phyloP scores from a whole-genome alignment of 2,329 filamentous ascomycete species.

The Colletotrichum destructivum region DNA sequence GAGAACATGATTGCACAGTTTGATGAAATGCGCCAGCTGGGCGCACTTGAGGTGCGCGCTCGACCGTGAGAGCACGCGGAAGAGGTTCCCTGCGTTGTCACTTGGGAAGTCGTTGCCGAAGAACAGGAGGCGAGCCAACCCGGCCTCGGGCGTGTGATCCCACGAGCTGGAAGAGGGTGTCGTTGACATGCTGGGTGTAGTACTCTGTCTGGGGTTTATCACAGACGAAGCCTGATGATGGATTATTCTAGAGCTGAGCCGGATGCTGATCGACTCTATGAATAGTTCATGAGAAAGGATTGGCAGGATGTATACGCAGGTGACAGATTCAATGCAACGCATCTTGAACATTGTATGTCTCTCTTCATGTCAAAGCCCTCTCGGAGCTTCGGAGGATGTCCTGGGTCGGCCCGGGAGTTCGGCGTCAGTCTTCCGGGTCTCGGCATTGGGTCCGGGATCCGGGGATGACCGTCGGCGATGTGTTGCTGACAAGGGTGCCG shows the following conservation, averaged over 20 bases:
- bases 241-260: neutral
- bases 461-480: neutral
- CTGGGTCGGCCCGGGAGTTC: neutral
- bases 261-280: neutral
- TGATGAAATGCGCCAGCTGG: neutral
- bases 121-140: neutral
- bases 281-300: neutral
- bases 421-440: neutral
- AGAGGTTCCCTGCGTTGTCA: conserved; percentile 1
- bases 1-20: neutral
- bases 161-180: conserved; percentile 1
- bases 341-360: neutral
- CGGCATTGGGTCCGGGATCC: neutral
- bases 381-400: neutral
- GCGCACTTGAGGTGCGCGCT: neutral
- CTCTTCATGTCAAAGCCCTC: neutral
- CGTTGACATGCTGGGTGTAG: neutral
- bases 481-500: neutral
- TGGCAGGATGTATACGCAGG: neutral
- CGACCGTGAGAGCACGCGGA: neutral
- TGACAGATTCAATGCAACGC: neutral
- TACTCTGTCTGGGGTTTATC: neutral
- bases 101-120: neutral
- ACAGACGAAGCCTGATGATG: neutral
- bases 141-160: neutral